Conservation (phyloP, 805 yeast genomes). For the Debaryomyces prosopidis region DNA sequence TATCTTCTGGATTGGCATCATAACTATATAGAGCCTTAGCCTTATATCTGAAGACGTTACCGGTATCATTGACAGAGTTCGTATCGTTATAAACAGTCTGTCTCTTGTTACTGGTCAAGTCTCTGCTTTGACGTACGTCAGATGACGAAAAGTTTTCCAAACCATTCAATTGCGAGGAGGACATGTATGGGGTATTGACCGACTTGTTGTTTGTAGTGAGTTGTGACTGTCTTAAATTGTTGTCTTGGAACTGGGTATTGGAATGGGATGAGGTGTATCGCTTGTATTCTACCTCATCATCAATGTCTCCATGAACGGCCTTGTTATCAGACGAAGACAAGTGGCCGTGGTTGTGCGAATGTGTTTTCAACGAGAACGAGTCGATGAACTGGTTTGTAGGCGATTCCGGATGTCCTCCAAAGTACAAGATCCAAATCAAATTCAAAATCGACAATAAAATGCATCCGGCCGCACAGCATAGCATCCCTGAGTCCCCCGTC, state of each 20-base stretch:
- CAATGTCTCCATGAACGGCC: conserved; percentile 10
- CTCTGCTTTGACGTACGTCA: conserved; percentile 32
- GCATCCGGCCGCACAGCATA: conserved; percentile 92
- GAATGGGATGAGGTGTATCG: conserved; percentile 17
- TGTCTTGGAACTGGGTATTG: conserved; percentile 26
- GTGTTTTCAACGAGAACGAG: conserved; percentile 66
- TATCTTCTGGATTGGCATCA: conserved; percentile 88
- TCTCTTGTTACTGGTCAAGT: conserved; percentile 27
- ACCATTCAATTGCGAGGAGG: conserved; percentile 60
- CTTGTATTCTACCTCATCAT: conserved; percentile 28
- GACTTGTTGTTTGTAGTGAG: conserved; percentile 30
- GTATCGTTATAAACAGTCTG: conserved; percentile 19
- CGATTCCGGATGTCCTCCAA: conserved; percentile 89
- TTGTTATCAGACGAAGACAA: conserved; percentile 22
- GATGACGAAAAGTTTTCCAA: conserved; percentile 53
- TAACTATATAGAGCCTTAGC: conserved; percentile 88
- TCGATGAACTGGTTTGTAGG: conserved; percentile 84
- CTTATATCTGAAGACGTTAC: conserved; percentile 66
- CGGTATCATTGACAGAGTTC: conserved; percentile 18
- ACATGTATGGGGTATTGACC: conserved; percentile 38
- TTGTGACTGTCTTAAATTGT: conserved; percentile 37
- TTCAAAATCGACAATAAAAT: conserved; percentile 80
- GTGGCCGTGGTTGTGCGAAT: conserved; percentile 35
- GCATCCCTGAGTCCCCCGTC: conserved; percentile 57
- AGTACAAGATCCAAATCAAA: conserved; percentile 81